Percentiles rank a stretch among this genome's conserved stretches.
These are phyloP conservation scores for Phycomyces blakesleeanus DNA, from an alignment of 192 early-diverging fungal genomes.

Conservation along the genomic window DNA sequence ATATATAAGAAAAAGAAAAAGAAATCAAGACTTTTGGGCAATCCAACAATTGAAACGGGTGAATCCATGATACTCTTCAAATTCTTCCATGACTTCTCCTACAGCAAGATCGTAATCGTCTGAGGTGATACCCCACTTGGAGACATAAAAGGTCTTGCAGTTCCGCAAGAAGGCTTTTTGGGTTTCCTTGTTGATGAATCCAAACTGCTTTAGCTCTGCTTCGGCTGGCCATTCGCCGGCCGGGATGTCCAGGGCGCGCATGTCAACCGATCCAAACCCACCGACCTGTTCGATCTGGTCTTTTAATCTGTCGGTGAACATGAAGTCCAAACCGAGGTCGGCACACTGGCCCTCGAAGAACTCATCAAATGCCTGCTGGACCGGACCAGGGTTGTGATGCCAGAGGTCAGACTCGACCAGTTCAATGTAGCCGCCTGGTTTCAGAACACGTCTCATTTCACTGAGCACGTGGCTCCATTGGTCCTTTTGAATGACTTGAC, in stretches of 20 bases:
- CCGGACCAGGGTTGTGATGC: constrained; percentile 32
- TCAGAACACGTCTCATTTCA: constrained; percentile 31
- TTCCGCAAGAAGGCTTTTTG: constrained; percentile 30
- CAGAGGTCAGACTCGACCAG: constrained; percentile 30
- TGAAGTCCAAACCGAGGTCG: constrained; percentile 18
- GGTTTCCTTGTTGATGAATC: constrained; percentile 34
- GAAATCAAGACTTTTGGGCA: constrained; percentile 21
- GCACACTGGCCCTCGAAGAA: constrained; percentile 26
- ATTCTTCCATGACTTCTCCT: constrained; percentile 28
- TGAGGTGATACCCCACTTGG: constrained; percentile 26
- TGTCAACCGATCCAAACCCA: constrained; percentile 13
- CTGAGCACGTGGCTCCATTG: constrained; percentile 21
- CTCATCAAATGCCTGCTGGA: constrained; percentile 30
- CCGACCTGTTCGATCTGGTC: constrained; percentile 1
- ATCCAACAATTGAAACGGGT: constrained; percentile 31
- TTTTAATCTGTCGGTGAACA: constrained; percentile 9
- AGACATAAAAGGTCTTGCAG: constrained; percentile 21
- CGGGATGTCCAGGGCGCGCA: constrained; percentile 26
- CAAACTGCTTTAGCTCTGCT: constrained; percentile 33
- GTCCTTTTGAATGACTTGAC: constrained; percentile 16
- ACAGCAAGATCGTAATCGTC: constrained; percentile 35
- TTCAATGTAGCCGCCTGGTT: constrained; percentile 37
- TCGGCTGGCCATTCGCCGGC: constrained; percentile 37
- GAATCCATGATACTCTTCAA: constrained; percentile 31
- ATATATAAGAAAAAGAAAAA: no score